Base-by-base conservation (phyloP, 345 rosid genomes). In the Populus pruinosa region DNA sequence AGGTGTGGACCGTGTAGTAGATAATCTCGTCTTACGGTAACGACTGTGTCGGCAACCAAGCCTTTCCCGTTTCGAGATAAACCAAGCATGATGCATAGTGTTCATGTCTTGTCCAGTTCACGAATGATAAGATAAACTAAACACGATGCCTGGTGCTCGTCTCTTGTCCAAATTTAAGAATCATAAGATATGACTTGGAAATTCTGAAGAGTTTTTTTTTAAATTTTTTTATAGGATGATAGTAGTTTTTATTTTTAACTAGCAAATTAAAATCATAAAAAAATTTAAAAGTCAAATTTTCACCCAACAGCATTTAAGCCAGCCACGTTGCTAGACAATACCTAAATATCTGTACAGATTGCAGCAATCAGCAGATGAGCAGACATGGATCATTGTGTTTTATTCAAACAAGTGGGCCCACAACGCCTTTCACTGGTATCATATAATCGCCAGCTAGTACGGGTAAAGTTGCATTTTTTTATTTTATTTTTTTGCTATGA, bases 11-110 rank as follows among this genome's bases (percentile, higher is more conserved):
- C 14, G 44, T 41, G 4, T 2, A 2, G 29, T 4, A 4, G 10
- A 59, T n/a, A 10, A 59, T 59, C 10, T 59, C 29, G 10, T 47
- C 73, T 27, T 2, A 4, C 11, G 61, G 47, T 35, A 31, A 66
- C 17, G 61, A 55, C 39, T 21, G 39, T 18, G 78, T 63, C 65
- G 82, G 82, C 11, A 68, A 31, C 25, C 12, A 55, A 23, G 27
- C 8, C 11, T 5, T n/a, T 49, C 2, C 61, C 0, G 14, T 59
- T 23, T 59, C 63, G 25, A 23, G 5, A 56, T 4, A n/a, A 11
- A n/a, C 9, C 21, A 3, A 10, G 13, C 43, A 20, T 53, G 23
- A 53, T 20, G 59, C 59, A 20, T 20, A 2, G 59, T 1, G 23
- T 53, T 53, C 59, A 53, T 18, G 59, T n/a, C 59, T 53, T 53